Percentiles rank a stretch among this genome's conserved stretches.
phyloP scores from a whole-genome alignment of 768 basidiomycete genomes.

The Paxillus rubicundulus region DNA sequence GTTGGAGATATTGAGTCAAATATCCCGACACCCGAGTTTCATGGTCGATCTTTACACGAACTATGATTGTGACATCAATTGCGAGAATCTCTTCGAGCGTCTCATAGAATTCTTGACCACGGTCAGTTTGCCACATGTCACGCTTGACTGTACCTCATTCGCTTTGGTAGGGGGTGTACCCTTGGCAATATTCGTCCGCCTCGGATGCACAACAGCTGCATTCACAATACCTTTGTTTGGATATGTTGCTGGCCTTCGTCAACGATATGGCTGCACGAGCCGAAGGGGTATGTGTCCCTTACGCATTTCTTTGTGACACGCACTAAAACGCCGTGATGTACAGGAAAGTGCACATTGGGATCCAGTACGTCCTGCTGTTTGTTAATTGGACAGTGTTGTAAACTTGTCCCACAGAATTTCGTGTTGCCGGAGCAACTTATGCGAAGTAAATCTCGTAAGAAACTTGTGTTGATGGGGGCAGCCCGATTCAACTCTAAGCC shows the following conservation, averaged over 20 bases:
- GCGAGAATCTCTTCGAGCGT: conserved; percentile 93
- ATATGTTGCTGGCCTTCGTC: conserved; percentile 82
- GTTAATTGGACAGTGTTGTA: conserved; percentile 1
- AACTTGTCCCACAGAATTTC: conserved; percentile 42
- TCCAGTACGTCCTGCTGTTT: conserved; percentile 40
- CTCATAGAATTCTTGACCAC: conserved; percentile 85
- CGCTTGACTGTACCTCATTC: conserved; percentile 6
- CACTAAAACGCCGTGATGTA: conserved; percentile 5
- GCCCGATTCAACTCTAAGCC: conserved; percentile 90
- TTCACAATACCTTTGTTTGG: conserved; percentile 84
- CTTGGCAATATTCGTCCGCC: conserved; percentile 55
- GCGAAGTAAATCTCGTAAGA: conserved; percentile 79
- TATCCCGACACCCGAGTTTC: conserved; percentile 82
- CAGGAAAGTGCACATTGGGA: conserved; percentile 60
- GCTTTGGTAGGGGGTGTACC: conserved; percentile 69
- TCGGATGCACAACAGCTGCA: conserved; percentile 68
- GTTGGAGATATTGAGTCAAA: conserved; percentile 80
- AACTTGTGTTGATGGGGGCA: conserved; percentile 79
- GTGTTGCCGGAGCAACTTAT: conserved; percentile 56
- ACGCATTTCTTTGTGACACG: conserved; percentile 5
- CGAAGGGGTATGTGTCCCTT: conserved; percentile 39
- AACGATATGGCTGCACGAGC: conserved; percentile 80
- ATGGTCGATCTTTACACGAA: conserved; percentile 96
- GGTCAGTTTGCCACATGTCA: conserved; percentile 41
- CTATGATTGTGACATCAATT: conserved; percentile 96